Evolutionary conservation across 441 rosid genomes (phyloP).

Genomic region (Corymbia citriodora): DNA sequence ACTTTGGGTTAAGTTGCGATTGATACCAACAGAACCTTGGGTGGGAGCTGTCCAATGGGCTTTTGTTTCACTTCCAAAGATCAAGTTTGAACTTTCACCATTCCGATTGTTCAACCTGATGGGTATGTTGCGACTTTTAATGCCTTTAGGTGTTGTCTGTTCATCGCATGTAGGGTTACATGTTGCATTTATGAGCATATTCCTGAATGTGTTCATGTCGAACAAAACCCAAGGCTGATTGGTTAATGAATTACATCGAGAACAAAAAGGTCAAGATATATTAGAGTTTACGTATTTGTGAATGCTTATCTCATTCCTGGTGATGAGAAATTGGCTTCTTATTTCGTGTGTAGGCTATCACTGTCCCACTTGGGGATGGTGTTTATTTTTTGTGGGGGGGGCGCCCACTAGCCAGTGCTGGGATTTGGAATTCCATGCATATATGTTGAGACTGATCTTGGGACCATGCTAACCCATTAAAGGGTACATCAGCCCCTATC

Average conservation of each 20-base stretch:
- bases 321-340: not conserved
- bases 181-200: not conserved
- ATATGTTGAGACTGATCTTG: not conserved
- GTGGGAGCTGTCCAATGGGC: slow-evolving; percentile 96
- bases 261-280: not conserved
- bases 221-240: not conserved
- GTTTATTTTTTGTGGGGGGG: not conserved
- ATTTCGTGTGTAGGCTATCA: not conserved
- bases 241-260: not conserved
- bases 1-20: slow-evolving; percentile 91
- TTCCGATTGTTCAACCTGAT: slow-evolving; percentile 88
- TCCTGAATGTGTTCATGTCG: not conserved
- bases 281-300: not conserved
- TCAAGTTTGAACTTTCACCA: slow-evolving; percentile 89
- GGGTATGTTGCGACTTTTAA: slow-evolving; percentile 47
- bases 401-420: not conserved
- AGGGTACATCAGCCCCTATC: not conserved
- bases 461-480: not conserved
- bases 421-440: not conserved
- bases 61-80: slow-evolving; percentile 91
- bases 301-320: not conserved
- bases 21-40: slow-evolving; percentile 89
- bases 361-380: not conserved
- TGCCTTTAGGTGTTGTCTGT: not conserved
- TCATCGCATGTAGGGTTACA: not conserved